Evolutionary conservation across 495 filamentous ascomycete genomes (phyloP), one percentile per base, ranked within the genome.

Genomic region (Aspergillus asperescens): DNA sequence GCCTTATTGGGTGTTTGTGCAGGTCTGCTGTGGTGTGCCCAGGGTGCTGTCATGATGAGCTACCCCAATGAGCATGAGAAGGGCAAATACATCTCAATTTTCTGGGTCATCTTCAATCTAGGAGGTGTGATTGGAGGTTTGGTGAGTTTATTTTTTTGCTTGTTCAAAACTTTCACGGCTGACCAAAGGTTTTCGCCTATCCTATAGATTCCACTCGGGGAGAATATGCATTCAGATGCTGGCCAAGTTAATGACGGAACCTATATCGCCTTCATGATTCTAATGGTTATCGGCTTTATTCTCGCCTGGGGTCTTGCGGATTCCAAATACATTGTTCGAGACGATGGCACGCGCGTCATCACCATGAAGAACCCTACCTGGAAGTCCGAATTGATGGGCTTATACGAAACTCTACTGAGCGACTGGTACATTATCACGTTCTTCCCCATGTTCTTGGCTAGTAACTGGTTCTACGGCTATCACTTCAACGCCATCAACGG

Each of bases 61-160:
- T 96, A 96, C 66, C 91, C 91, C 0, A 73, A 78, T 37, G 91
- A 96, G 62, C 69, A 78, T 15, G 75, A 82, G 41, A 96, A 96
- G 73, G 91, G 91, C 34, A 81, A 86, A 37, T 96, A 87, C 63
- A 95, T 95, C 62, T 86, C 87, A 34, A 80, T 83, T 66, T 96
- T 96, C 69, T 96, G 91, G 91, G 81, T 88, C 48, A 95, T 96
- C 59, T 97, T 96, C 77, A 97, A 97, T 67, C 66, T 90, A 27
- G 91, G 92, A 55, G 91, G 83, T 61, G 91, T 95, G 49, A 89
- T 96, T 73, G 92, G 92, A 24, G 83, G 84, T 53, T 75, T 95
- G 72, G 84, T 85, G 71, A 64, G 76, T 56, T 28, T 24, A 9
- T 43, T 41, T 24, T 5, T 25, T 12, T 12, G 1, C 13, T 7